Evolutionary conservation across 2,329 filamentous ascomycete species (phyloP).

Genomic region (Colletotrichum magnum): DNA sequence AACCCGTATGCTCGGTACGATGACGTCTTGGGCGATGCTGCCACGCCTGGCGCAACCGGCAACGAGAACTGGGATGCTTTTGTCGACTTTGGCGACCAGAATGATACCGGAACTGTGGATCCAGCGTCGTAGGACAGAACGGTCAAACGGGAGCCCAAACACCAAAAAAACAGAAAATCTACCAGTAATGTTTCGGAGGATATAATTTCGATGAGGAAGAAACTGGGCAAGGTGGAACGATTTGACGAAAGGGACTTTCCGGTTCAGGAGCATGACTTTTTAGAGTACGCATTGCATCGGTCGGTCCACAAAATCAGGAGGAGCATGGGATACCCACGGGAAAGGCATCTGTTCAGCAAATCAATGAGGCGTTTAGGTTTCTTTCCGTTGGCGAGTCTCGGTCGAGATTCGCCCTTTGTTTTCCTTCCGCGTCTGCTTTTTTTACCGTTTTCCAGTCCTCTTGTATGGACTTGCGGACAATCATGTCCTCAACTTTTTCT

Average conservation of each 20-base stretch:
- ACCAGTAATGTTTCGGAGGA: background rate
- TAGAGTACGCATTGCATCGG: conserved; percentile 40
- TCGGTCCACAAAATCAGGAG: conserved; percentile 28
- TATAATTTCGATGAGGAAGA: background rate
- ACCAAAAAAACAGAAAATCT: background rate
- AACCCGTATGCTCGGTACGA: conserved; percentile 31
- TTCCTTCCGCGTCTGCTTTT: too few species aligned
- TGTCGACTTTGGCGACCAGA: conserved; percentile 42
- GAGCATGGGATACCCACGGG: conserved; percentile 32
- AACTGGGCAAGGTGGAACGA: conserved; percentile 10
- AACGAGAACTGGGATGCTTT: conserved; percentile 32
- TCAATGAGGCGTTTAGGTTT: conserved; percentile 19
- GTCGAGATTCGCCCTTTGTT: too few species aligned
- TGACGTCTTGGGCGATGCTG: conserved; percentile 5
- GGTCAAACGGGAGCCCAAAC: background rate
- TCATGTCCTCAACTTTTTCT: too few species aligned
- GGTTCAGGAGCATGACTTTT: conserved; percentile 41
- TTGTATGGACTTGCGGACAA: too few species aligned
- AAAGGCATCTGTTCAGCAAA: background rate
- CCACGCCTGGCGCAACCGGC: conserved; percentile 13
- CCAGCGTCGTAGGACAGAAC: conserved; percentile 16
- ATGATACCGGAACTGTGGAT: conserved; percentile 22
- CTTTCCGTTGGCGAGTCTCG: too few species aligned
- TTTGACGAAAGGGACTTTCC: conserved; percentile 19
- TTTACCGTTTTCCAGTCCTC: too few species aligned